A percentile compares a stretch with the other conserved stretches of the same genome.
Conservation (phyloP, 2,329 filamentous ascomycete species). For the Didymella exigua region DNA sequence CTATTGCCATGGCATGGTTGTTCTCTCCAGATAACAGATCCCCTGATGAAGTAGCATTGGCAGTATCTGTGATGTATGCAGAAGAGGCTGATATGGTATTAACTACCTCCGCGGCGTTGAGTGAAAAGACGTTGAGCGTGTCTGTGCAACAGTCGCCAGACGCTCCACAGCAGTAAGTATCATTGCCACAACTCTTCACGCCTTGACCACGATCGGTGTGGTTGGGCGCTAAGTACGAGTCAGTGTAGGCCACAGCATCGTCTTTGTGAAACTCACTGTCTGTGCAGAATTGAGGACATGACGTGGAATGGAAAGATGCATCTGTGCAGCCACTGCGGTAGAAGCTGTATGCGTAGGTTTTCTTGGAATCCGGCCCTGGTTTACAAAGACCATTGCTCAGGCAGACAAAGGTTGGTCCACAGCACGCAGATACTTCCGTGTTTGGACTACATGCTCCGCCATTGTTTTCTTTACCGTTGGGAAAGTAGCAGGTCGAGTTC, state of each 20-base stretch:
- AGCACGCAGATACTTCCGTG: slow-evolving; percentile 27
- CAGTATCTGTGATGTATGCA: slow-evolving; percentile 7
- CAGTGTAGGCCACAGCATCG: neutral
- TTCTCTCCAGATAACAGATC: neutral
- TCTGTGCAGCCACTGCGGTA: slow-evolving; percentile 33
- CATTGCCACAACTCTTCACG: slow-evolving; percentile 22
- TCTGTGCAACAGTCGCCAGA: slow-evolving; percentile 28
- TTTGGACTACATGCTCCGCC: slow-evolving; percentile 23
- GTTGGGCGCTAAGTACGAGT: slow-evolving; percentile 10
- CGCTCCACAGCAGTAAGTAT: slow-evolving; percentile 27
- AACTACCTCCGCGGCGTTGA: slow-evolving; percentile 17
- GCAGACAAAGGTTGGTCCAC: slow-evolving; percentile 30
- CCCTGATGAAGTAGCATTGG: slow-evolving; percentile 5
- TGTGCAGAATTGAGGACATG: slow-evolving; percentile 26
- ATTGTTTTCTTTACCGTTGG: slow-evolving; percentile 21
- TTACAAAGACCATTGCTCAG: slow-evolving; percentile 29
- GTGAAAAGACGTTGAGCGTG: slow-evolving; percentile 20
- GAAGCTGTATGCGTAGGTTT: slow-evolving; percentile 23
- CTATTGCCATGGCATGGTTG: slow-evolving; percentile 20
- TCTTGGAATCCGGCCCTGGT: slow-evolving; percentile 20
- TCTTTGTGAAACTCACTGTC: slow-evolving; percentile 20
- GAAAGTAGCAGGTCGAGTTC: slow-evolving; percentile 29
- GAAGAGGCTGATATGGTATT: slow-evolving; percentile 24
- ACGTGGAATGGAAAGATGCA: slow-evolving; percentile 24
- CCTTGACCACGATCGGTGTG: slow-evolving; percentile 23